phyloP scores from a whole-genome alignment of 2,329 filamentous ascomycete genomes.

The Nemania sp. region DNA sequence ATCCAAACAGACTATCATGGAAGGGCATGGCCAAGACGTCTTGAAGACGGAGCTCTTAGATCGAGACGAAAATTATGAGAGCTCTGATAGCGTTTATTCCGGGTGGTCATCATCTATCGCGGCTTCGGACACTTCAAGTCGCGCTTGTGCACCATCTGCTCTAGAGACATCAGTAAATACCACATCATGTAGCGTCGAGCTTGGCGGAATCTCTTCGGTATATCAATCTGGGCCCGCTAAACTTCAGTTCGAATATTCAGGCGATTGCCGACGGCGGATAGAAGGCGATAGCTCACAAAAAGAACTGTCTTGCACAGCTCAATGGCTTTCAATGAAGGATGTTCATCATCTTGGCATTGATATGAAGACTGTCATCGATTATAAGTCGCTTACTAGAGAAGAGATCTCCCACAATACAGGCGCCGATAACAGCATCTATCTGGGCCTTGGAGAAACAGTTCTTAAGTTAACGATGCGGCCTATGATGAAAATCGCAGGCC shows the following conservation, averaged over 20 bases:
- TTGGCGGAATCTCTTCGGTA: constrained; percentile 5
- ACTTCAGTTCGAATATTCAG: constrained; percentile 13
- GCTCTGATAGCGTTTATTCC: neutral
- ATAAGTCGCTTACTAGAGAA: neutral
- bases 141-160: no score
- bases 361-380: neutral
- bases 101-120: neutral
- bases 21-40: no score
- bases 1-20: no score
- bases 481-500: neutral
- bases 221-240: neutral
- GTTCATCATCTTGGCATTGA: neutral
- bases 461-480: constrained; percentile 9
- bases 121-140: neutral
- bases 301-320: constrained; percentile 2
- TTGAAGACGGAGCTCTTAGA: no score
- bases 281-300: neutral
- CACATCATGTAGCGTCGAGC: neutral
- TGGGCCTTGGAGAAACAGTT: neutral
- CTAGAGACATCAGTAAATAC: neutral
- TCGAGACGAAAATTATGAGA: neutral
- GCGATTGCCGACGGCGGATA: neutral
- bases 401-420: constrained; percentile 7
- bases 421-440: constrained; percentile 1
- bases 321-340: constrained; percentile 8